Conservation (phyloP, 202 grass and related monocot species). For the Carex arenaria region DNA sequence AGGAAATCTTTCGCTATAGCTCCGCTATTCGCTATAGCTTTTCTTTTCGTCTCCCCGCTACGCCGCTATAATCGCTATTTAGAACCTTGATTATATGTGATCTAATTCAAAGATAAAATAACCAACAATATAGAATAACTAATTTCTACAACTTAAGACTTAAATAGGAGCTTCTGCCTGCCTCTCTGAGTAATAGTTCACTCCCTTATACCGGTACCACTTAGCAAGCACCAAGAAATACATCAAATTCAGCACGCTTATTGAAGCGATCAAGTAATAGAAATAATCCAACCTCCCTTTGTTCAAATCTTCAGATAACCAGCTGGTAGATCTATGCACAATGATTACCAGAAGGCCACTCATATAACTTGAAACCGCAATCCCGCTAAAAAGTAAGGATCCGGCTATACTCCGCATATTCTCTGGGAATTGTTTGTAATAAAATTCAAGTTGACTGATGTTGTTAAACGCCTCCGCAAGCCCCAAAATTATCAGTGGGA, state of each 20-base stretch:
- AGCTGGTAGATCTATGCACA: slow-evolving; percentile 36
- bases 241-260: slow-evolving; percentile 39
- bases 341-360: slow-evolving; percentile 31
- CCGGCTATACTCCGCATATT: slow-evolving; percentile 62
- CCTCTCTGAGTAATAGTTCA: neutral
- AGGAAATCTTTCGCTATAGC: too few relatives aligned
- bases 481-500: slow-evolving; percentile 44
- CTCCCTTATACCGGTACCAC: slow-evolving; percentile 63
- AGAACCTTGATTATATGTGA: too few relatives aligned
- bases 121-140: neutral
- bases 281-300: slow-evolving; percentile 46
- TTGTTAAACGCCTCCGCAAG: slow-evolving; percentile 58
- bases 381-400: slow-evolving; percentile 38
- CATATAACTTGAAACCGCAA: slow-evolving; percentile 49
- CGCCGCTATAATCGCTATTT: too few relatives aligned
- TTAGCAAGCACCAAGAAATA: slow-evolving; percentile 43
- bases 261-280: slow-evolving; percentile 50
- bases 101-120: neutral
- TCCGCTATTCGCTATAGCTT: too few relatives aligned
- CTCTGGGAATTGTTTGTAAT: slow-evolving; percentile 61
- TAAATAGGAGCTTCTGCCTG: neutral
- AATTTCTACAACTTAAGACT: neutral
- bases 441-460: slow-evolving; percentile 61
- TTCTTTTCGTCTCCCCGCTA: too few relatives aligned
- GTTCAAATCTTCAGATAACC: slow-evolving; percentile 63